These are phyloP conservation scores for Biscogniauxia sp. DNA, from an alignment of 2,329 filamentous ascomycete species.

Conservation along the genomic window DNA sequence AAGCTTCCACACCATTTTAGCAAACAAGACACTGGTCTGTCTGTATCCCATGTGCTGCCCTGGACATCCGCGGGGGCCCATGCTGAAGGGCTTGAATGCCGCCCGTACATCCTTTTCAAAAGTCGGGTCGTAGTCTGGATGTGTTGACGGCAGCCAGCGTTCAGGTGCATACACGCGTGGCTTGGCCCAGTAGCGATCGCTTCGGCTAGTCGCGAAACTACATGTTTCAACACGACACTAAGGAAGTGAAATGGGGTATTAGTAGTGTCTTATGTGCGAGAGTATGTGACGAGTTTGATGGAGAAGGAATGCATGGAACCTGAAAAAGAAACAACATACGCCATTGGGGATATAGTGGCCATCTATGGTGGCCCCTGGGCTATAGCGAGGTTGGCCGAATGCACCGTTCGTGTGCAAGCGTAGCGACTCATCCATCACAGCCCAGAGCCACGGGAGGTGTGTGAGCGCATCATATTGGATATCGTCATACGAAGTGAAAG, in stretches of 20 bases:
- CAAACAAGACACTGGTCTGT: neutral
- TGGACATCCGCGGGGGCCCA: slow-evolving; percentile 7
- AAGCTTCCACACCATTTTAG: no score
- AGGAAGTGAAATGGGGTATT: slow-evolving; percentile 2
- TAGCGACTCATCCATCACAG: slow-evolving; percentile 1
- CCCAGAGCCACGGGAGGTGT: neutral
- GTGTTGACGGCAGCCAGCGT: slow-evolving; percentile 13
- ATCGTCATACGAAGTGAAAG: neutral
- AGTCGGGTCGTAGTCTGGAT: slow-evolving; percentile 9
- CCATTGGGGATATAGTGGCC: slow-evolving; percentile 12
- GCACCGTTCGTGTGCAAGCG: slow-evolving; percentile 2
- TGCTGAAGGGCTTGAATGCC: slow-evolving; percentile 11
- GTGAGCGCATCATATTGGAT: neutral
- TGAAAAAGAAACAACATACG: slow-evolving; percentile 7
- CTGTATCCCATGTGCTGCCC: slow-evolving; percentile 8
- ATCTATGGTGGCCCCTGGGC: slow-evolving; percentile 1
- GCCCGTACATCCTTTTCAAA: slow-evolving; percentile 5
- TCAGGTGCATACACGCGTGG: slow-evolving; percentile 10
- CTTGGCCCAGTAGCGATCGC: slow-evolving; percentile 8
- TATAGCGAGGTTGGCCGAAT: neutral
- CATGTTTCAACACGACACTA: neutral
- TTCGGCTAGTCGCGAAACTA: slow-evolving; percentile 6
- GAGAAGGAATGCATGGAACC: no score
- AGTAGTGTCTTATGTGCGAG: neutral
- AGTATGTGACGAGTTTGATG: no score